Percentiles rank a stretch among this genome's conserved stretches.
phyloP scores from a whole-genome alignment of 1,139 yeast genomes.

The Nakaseomyces sp. region DNA sequence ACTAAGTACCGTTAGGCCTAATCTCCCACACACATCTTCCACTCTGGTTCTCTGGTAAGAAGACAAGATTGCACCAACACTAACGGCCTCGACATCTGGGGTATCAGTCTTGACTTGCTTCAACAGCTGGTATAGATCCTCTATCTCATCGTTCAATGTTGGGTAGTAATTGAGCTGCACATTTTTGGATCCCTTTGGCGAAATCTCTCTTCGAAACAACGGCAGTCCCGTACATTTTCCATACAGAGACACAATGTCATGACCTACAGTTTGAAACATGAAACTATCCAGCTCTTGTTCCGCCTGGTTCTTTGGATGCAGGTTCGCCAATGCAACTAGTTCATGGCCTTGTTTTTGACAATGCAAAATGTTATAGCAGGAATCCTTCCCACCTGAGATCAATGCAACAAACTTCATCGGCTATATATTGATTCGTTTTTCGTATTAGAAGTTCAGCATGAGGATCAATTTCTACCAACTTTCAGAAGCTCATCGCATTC shows the following conservation, averaged over 20 bases:
- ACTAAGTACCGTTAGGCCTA: slow-evolving; percentile 60
- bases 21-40: slow-evolving; percentile 74
- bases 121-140: slow-evolving; percentile 57
- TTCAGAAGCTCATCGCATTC: slow-evolving; percentile 2
- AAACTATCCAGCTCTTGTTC: slow-evolving; percentile 78
- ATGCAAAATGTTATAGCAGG: slow-evolving; percentile 80
- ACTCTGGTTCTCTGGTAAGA: slow-evolving; percentile 90
- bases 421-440: slow-evolving; percentile 4
- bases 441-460: no score
- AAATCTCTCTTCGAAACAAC: slow-evolving; percentile 59
- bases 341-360: slow-evolving; percentile 79
- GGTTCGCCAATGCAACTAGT: slow-evolving; percentile 72
- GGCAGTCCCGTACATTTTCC: slow-evolving; percentile 71
- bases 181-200: slow-evolving; percentile 50
- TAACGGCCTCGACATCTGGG: slow-evolving; percentile 76
- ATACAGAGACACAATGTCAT: slow-evolving; percentile 60
- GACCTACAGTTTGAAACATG: slow-evolving; percentile 99
- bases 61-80: slow-evolving; percentile 92
- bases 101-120: slow-evolving; percentile 39
- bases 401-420: slow-evolving; percentile 84
- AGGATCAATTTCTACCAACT: no score
- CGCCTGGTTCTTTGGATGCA: slow-evolving; percentile 48
- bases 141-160: slow-evolving; percentile 74
- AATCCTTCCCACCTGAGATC: slow-evolving; percentile 93
- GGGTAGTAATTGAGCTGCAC: slow-evolving; percentile 57